Evolutionary conservation across 495 filamentous ascomycete species (phyloP).

Genomic region (Antarctomyces pellizariae): DNA sequence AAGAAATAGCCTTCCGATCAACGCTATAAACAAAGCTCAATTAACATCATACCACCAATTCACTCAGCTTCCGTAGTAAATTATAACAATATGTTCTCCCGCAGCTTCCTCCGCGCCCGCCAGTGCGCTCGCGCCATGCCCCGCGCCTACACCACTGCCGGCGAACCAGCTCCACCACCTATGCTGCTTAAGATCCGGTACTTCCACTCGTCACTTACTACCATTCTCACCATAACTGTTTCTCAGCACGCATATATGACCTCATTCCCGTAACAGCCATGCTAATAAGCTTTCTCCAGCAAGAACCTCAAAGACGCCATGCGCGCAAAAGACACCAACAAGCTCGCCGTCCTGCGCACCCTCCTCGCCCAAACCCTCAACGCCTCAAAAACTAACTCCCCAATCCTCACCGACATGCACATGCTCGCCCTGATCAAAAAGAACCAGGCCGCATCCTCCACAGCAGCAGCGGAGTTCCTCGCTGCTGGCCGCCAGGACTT

Average conservation of each 20-base stretch:
- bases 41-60: too few relatives aligned
- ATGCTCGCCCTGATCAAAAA: slow-evolving; percentile 28
- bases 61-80: too few relatives aligned
- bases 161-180: too few relatives aligned
- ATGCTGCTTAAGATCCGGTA: slow-evolving; percentile 16
- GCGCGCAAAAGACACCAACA: slow-evolving; percentile 29
- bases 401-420: slow-evolving; percentile 29
- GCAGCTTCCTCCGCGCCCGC: too few relatives aligned
- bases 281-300: slow-evolving; percentile 16
- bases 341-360: slow-evolving; percentile 28
- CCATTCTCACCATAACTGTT: neutral
- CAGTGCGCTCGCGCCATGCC: too few relatives aligned
- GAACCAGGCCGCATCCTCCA: slow-evolving; percentile 15
- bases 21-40: too few relatives aligned
- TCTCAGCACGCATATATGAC: slow-evolving; percentile 1
- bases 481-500: slow-evolving; percentile 27
- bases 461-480: slow-evolving; percentile 23
- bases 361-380: slow-evolving; percentile 28
- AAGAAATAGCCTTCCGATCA: too few relatives aligned
- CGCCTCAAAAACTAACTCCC: slow-evolving; percentile 29
- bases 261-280: neutral
- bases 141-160: too few relatives aligned
- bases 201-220: slow-evolving; percentile 3
- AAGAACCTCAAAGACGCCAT: slow-evolving; percentile 35
- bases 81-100: too few relatives aligned